Percentiles rank a stretch among this genome's conserved stretches.
Conservation (phyloP, 1,139 yeast genomes). For the Yamadazyma blattariae region DNA sequence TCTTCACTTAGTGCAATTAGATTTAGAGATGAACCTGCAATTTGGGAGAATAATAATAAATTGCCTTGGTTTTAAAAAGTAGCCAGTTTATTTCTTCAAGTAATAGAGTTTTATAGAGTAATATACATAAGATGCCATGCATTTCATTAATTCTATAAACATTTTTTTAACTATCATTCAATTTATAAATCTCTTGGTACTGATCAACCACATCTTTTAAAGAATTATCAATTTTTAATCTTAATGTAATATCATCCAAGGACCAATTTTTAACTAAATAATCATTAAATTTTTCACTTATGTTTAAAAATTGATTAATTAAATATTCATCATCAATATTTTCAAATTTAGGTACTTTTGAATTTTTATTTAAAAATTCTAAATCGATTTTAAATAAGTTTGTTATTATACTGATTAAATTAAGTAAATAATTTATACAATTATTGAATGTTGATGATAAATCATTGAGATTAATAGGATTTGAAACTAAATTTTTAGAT, state of each 20-base stretch:
- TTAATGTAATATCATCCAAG: constrained; percentile 36
- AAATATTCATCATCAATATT: constrained; percentile 21
- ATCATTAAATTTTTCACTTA: constrained; percentile 18
- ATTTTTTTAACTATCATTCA: constrained; percentile 20
- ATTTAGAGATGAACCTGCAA: constrained; percentile 22
- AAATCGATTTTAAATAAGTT: constrained; percentile 36
- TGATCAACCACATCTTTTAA: constrained; percentile 22
- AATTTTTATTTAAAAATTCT: constrained; percentile 36
- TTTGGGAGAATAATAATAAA: constrained; percentile 47
- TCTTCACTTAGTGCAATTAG: constrained; percentile 37
- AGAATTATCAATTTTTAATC: constrained; percentile 20
- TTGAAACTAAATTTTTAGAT: constrained; percentile 33
- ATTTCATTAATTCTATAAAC: no score
- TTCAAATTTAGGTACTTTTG: constrained; percentile 41
- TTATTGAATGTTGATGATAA: constrained; percentile 20
- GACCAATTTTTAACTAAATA: constrained; percentile 42
- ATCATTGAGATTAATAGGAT: constrained; percentile 31
- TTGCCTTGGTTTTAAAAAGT: constrained; percentile 44
- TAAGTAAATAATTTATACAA: constrained; percentile 25
- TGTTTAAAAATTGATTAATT: constrained; percentile 11
- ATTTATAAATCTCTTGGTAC: constrained; percentile 23
- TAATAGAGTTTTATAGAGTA: no score
- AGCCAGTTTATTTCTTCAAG: no score
- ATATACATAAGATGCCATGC: no score
- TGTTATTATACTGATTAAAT: constrained; percentile 27